Evolutionary conservation across 225 moss, liverwort and hornwort genomes (phyloP).

Genomic region (Takakia lepidozioides): DNA sequence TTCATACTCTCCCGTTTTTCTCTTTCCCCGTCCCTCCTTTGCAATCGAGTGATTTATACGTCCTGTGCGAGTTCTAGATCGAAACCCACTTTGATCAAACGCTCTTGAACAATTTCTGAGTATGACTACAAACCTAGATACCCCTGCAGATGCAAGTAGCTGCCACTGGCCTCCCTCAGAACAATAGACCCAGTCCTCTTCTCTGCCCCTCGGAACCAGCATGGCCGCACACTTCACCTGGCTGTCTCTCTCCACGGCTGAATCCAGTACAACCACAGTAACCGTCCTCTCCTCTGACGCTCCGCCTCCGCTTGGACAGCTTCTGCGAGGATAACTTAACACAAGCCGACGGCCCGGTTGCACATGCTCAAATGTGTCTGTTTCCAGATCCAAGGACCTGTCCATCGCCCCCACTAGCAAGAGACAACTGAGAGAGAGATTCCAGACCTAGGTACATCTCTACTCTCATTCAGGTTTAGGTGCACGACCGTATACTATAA

Average conservation of each 20-base stretch:
- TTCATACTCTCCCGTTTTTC: neutral
- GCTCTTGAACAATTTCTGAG: slow-evolving; percentile 10
- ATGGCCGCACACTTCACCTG: slow-evolving; percentile 62
- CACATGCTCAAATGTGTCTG: slow-evolving; percentile 23
- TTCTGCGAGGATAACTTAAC: slow-evolving; percentile 19
- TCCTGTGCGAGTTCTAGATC: neutral
- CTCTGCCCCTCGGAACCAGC: slow-evolving; percentile 53
- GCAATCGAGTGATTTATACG: too few species aligned
- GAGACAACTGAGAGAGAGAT: too few species aligned
- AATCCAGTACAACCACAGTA: slow-evolving; percentile 56
- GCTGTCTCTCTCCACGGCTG: slow-evolving; percentile 4
- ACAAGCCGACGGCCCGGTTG: slow-evolving; percentile 32
- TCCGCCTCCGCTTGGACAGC: too few species aligned
- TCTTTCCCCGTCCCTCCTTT: neutral
- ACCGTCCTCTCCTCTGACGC: slow-evolving; percentile 11
- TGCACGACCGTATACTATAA: too few species aligned
- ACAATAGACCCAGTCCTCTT: slow-evolving; percentile 63
- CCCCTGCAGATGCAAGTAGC: slow-evolving; percentile 64
- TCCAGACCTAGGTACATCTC: too few species aligned
- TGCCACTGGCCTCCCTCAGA: slow-evolving; percentile 97
- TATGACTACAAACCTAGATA: slow-evolving; percentile 57
- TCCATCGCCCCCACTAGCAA: too few species aligned
- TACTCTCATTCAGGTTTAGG: too few species aligned
- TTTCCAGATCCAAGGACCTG: too few species aligned
- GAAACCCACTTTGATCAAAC: neutral